Evolutionary conservation across 2,329 filamentous ascomycete species (phyloP).

Genomic region (Colletotrichum aenigma): DNA sequence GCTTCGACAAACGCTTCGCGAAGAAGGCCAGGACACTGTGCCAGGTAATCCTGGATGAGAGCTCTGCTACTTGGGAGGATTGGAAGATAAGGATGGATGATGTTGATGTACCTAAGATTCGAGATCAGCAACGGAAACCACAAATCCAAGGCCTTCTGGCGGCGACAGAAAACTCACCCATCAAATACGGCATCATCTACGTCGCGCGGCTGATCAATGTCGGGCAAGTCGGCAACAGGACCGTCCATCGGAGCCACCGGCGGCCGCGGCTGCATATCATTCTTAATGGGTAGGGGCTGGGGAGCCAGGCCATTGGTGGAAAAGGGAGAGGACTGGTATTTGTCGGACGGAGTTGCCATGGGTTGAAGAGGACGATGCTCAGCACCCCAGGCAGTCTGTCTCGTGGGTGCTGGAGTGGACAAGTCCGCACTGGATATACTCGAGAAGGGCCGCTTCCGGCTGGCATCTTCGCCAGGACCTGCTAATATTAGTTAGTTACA

Average conservation of each 20-base stretch:
- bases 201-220: conserved; percentile 36
- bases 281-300: conserved; percentile 44
- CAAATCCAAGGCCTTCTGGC: neutral
- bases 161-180: conserved; percentile 38
- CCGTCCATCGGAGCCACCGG: conserved; percentile 38
- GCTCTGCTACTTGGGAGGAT: conserved; percentile 64
- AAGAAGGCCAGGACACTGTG: conserved; percentile 58
- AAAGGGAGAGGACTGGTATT: conserved; percentile 32
- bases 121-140: neutral
- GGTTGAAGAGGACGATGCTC: conserved; percentile 51
- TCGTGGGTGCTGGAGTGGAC: conserved; percentile 36
- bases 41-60: conserved; percentile 60
- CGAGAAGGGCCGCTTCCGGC: conserved; percentile 38
- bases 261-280: conserved; percentile 38
- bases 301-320: conserved; percentile 49
- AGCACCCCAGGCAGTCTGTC: conserved; percentile 51
- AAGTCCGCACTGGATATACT: conserved; percentile 40
- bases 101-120: conserved; percentile 59
- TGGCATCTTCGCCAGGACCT: conserved; percentile 22
- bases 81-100: conserved; percentile 71
- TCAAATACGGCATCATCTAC: conserved; percentile 51
- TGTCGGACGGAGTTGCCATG: conserved; percentile 37
- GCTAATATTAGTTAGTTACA: neutral
- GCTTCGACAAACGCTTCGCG: conserved; percentile 70
- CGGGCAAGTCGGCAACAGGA: conserved; percentile 36